Evolutionary conservation across 2,329 filamentous ascomycete species (phyloP).

Genomic region (Xylariomycetidae sp.): DNA sequence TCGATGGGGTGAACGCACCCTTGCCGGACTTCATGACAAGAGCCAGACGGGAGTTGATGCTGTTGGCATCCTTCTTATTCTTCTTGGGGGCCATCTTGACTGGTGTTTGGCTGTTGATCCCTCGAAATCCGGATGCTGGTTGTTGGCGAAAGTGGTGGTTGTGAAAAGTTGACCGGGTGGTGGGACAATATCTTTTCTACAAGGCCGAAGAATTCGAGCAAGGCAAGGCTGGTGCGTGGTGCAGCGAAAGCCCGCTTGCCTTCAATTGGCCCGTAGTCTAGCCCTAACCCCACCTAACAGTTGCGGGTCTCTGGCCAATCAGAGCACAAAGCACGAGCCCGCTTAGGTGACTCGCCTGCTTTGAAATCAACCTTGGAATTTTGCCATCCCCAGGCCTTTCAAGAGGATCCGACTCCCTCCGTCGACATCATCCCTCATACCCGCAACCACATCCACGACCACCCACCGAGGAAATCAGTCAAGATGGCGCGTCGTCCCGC

Average conservation of each 20-base stretch:
- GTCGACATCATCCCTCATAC: constrained; percentile 28
- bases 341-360: constrained; percentile 34
- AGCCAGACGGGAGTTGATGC: constrained; percentile 45
- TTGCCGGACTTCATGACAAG: constrained; percentile 50
- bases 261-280: constrained; percentile 13
- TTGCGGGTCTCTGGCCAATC: constrained; percentile 11
- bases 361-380: constrained; percentile 46
- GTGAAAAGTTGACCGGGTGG: constrained; percentile 4
- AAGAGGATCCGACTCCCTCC: constrained; percentile 24
- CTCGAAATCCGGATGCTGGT: not conserved
- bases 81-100: constrained; percentile 39
- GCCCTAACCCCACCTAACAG: constrained; percentile 33
- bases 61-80: constrained; percentile 86
- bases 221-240: constrained; percentile 6
- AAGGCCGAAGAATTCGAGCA: constrained; percentile 3
- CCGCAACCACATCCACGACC: constrained; percentile 36
- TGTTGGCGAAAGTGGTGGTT: constrained; percentile 7
- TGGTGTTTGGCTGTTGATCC: not conserved
- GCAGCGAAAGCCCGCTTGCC: too few relatives aligned
- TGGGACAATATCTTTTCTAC: constrained; percentile 3
- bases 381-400: constrained; percentile 22
- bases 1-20: constrained; percentile 25
- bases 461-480: constrained; percentile 52
- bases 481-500: constrained; percentile 99
- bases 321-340: constrained; percentile 8